A percentile compares a stretch with the other conserved stretches of the same genome.
phyloP scores from a whole-genome alignment of 176 grass and related monocot species.

The maize (Zea mays) region DNA sequence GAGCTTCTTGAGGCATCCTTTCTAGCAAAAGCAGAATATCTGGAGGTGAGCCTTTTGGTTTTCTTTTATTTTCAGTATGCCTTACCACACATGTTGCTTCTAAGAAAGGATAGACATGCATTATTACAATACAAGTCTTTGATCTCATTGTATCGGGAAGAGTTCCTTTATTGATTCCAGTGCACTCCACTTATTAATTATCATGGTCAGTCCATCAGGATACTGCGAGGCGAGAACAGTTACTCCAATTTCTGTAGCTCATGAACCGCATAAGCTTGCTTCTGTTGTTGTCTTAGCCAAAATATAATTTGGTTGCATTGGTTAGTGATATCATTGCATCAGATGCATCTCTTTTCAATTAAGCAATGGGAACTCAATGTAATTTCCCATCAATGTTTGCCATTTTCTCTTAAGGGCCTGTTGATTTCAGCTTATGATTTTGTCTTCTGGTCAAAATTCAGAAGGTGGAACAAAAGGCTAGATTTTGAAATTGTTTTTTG shows the following conservation, averaged over 20 bases:
- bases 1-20: slow-evolving; percentile 98
- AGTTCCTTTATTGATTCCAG: background rate
- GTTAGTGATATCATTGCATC: background rate
- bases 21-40: slow-evolving; percentile 73
- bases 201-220: background rate
- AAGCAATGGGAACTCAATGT: background rate
- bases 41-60: slow-evolving; percentile 59
- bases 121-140: slow-evolving; percentile 24
- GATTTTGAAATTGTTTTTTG: background rate
- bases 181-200: background rate
- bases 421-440: background rate
- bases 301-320: background rate
- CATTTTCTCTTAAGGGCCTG: background rate
- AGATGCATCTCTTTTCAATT: background rate
- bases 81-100: slow-evolving; percentile 21
- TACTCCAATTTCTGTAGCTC: background rate
- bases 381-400: background rate
- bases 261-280: background rate
- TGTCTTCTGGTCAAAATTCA: background rate
- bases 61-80: slow-evolving; percentile 13
- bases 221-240: background rate
- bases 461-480: background rate
- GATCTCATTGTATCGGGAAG: background rate
- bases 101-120: slow-evolving; percentile 11
- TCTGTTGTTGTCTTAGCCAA: background rate